A percentile compares a stretch with the other conserved stretches of the same genome.
Evolutionary conservation across 2,329 filamentous ascomycete genomes (phyloP).

Genomic region (Xylariaceae sp.): DNA sequence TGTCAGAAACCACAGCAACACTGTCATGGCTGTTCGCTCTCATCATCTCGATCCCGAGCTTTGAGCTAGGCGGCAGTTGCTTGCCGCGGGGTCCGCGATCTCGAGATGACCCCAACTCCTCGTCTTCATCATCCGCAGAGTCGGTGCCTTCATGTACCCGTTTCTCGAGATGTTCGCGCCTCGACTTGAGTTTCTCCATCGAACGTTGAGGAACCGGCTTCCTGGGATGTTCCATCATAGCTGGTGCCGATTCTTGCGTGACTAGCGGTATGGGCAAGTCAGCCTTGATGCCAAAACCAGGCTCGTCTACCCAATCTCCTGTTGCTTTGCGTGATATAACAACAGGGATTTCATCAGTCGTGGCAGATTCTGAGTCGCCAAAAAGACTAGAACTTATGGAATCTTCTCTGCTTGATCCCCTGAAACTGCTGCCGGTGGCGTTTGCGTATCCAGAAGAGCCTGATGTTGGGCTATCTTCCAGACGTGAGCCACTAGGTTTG

Average conservation of each 20-base stretch:
- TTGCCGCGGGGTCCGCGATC: slow-evolving; percentile 45
- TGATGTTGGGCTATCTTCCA: slow-evolving; percentile 81
- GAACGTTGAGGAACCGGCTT: slow-evolving; percentile 55
- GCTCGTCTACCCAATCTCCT: slow-evolving; percentile 70
- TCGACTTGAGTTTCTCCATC: slow-evolving; percentile 68
- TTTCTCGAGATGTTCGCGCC: slow-evolving; percentile 71
- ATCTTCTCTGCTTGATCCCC: slow-evolving; percentile 77
- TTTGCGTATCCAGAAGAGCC: slow-evolving; percentile 69
- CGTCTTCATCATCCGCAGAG: slow-evolving; percentile 91
- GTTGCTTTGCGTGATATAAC: slow-evolving; percentile 69
- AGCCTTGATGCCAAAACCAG: slow-evolving; percentile 73
- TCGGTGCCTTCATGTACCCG: slow-evolving; percentile 70
- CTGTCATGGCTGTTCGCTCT: slow-evolving; percentile 92
- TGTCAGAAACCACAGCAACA: slow-evolving; percentile 50
- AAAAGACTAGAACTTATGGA: slow-evolving; percentile 86
- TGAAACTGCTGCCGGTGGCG: slow-evolving; percentile 66
- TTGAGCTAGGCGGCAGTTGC: slow-evolving; percentile 68
- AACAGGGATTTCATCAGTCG: slow-evolving; percentile 72
- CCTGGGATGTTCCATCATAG: slow-evolving; percentile 49
- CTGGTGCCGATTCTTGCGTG: slow-evolving; percentile 62
- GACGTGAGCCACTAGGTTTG: slow-evolving; percentile 57
- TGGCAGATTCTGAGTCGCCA: slow-evolving; percentile 77
- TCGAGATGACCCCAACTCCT: slow-evolving; percentile 66
- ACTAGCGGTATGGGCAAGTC: slow-evolving; percentile 51
- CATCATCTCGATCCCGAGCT: slow-evolving; percentile 97